Percentiles rank a stretch among this genome's conserved stretches.
Conservation (phyloP, 2,329 filamentous ascomycete species). For the Tolypocladium cylindrosporum region DNA sequence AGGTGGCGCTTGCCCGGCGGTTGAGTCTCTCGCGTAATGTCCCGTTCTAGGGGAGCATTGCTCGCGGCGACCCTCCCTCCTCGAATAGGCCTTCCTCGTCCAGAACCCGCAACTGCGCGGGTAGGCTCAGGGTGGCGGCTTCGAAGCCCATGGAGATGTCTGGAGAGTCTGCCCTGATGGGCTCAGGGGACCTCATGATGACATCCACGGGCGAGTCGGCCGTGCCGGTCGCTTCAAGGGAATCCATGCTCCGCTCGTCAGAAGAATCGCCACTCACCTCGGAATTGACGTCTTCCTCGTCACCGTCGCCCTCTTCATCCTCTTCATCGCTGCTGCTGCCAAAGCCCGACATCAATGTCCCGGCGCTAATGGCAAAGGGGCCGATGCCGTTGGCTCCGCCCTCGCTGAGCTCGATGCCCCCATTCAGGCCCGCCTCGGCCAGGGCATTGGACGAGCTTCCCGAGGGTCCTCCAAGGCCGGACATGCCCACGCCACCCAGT, state of each 20-base stretch:
- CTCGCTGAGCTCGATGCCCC: slow-evolving; percentile 58
- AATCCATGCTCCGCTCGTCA: slow-evolving; percentile 18
- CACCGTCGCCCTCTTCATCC: slow-evolving; percentile 85
- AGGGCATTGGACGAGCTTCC: slow-evolving; percentile 54
- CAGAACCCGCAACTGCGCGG: slow-evolving; percentile 4
- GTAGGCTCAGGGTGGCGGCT: slow-evolving; percentile 1
- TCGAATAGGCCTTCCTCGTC: slow-evolving; percentile 2
- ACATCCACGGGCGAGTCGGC: slow-evolving; percentile 18
- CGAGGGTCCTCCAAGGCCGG: slow-evolving; percentile 28
- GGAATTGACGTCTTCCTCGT: slow-evolving; percentile 62
- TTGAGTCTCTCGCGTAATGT: neutral
- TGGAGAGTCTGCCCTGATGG: slow-evolving; percentile 12
- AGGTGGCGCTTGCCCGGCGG: slow-evolving; percentile 8
- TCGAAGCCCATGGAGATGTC: slow-evolving; percentile 9
- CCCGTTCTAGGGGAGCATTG: slow-evolving; percentile 4
- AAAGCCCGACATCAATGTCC: slow-evolving; percentile 78
- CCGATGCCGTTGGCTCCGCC: slow-evolving; percentile 59
- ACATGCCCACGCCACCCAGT: slow-evolving; percentile 38
- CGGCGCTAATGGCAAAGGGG: slow-evolving; percentile 61
- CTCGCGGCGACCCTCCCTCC: slow-evolving; percentile 2
- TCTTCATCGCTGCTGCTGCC: slow-evolving; percentile 94
- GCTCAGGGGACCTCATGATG: slow-evolving; percentile 21
- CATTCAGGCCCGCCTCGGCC: slow-evolving; percentile 71
- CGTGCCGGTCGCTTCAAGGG: slow-evolving; percentile 16
- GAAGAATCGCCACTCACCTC: slow-evolving; percentile 46